Evolutionary conservation across 2,329 filamentous ascomycete species (phyloP).

Genomic region (Pezicula carpinea): DNA sequence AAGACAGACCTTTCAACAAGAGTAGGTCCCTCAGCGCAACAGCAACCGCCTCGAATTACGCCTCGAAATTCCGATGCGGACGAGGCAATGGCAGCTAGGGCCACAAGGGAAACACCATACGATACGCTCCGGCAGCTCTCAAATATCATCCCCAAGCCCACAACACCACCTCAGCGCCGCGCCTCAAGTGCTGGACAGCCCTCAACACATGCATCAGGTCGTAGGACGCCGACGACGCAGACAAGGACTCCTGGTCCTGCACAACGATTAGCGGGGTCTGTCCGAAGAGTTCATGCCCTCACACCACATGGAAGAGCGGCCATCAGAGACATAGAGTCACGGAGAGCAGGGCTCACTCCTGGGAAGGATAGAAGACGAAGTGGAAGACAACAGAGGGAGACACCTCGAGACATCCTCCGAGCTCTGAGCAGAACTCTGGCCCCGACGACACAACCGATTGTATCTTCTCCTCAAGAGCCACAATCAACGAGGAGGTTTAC

Average conservation of each 20-base stretch:
- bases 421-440: slow-evolving; percentile 51
- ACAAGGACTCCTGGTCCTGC: slow-evolving; percentile 21
- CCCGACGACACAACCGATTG: slow-evolving; percentile 29
- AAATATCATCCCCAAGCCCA: slow-evolving; percentile 22
- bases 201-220: slow-evolving; percentile 20
- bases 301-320: slow-evolving; percentile 61
- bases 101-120: slow-evolving; percentile 24
- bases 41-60: slow-evolving; percentile 14
- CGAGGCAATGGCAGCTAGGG: slow-evolving; percentile 3
- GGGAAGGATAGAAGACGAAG: slow-evolving; percentile 55
- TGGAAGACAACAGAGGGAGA: slow-evolving; percentile 50
- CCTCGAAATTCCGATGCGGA: slow-evolving; percentile 21
- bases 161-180: slow-evolving; percentile 26
- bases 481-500: slow-evolving; percentile 14
- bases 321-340: slow-evolving; percentile 51
- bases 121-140: slow-evolving; percentile 19
- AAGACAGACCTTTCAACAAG: background rate
- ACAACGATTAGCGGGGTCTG: slow-evolving; percentile 18
- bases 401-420: slow-evolving; percentile 48
- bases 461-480: slow-evolving; percentile 22
- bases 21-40: slow-evolving; percentile 2
- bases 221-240: slow-evolving; percentile 22
- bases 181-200: slow-evolving; percentile 25
- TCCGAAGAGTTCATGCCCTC: slow-evolving; percentile 17
- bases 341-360: slow-evolving; percentile 57